Evolutionary conservation across 768 basidiomycete species (phyloP), one percentile per base, ranked within the genome.

Genomic region (Amanita exitialis): DNA sequence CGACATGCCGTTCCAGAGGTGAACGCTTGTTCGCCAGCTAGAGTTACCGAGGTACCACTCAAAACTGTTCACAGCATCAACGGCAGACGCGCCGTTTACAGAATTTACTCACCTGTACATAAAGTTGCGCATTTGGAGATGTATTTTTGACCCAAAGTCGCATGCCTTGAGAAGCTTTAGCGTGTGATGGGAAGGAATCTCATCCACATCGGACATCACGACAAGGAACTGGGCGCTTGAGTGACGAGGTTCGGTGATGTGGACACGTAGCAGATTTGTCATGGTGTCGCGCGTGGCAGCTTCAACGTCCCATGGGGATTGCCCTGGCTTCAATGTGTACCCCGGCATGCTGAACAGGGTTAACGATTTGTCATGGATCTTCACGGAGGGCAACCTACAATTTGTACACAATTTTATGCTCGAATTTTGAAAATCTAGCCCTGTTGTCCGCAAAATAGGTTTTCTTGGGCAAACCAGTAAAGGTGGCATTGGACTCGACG

Each of bases 161-260:
- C 79, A 84, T 32, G 65, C 61, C 58, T 71, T 71, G 39, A 83
- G 66, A 3, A 84, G 68, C 34, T 65, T 59, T 13, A 81, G 59
- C 21, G 81, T 76, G 52, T 77, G 72, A 8, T 64, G 62, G 1
- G 76, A 69, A 3, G 80, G 80, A 38, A 84, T 72, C 62, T 84
- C 82, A 58, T 83, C 81, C 10, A 81, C 62, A 59, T 83, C 80
- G 6, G 77, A 75, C 74, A 82, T 79, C 49, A 82, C 61, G 35
- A 82, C 74, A 36, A 82, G 65, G n/a, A 66, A 61, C 38, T 67
- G 57, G 18, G 66, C 66, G 12, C 61, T 47, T 16, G 42, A 9
- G 23, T 51, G 32, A 5, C 61, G 44, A 30, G 67, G 53, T 23
- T 67, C 64, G 18, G 56, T 55, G n/a, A 75, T 66, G 39, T 75